Evolutionary conservation across 176 grass and related monocot species (phyloP), one percentile per base, ranked within the genome.

Genomic region (Secale cereale): DNA sequence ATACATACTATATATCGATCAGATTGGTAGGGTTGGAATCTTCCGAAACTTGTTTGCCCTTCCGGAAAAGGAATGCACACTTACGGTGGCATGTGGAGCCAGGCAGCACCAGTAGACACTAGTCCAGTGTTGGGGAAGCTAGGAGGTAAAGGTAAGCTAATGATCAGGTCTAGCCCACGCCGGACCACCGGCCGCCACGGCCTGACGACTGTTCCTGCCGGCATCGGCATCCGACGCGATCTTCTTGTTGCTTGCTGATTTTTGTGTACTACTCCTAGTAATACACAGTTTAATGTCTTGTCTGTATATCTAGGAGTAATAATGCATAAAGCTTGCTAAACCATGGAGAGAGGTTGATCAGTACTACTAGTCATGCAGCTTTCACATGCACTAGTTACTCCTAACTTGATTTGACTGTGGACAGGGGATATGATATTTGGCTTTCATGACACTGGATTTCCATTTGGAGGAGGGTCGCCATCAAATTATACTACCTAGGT

Each of bases 101-200:
- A 36, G 52, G 19, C 52, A 56, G 60, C 36, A 70, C 62, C 37
- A 20, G n/a, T 57, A 76, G 37, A 39, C 40, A 71, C 63, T 80
- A 70, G 37, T 71, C 23, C 82, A 64, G 59, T 83, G 70, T 23
- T 19, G 78, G 43, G 20, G 52, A 89, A 78, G 79, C 57, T 86
- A n/a, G 64, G 32, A 65, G 71, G 74, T 13, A 87, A 69, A 83
- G 74, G 56, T 65, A 35, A 35, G 32, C 76, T 48, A 83, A 90
- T 90, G 89, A 90, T 90, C 66, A 83, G 89, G 89, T 80, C 68
- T 81, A 90, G 80, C 80, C 80, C 89, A 90, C 85, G 89, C 89
- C 84, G 68, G 89, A 87, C 89, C 85, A 76, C 68, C 75, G 59
- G 84, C 85, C 89, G 89, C 85, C 68, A 80, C 8, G 46, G 45